phyloP scores from a whole-genome alignment of 345 rosid species.

The Garcia nutans region DNA sequence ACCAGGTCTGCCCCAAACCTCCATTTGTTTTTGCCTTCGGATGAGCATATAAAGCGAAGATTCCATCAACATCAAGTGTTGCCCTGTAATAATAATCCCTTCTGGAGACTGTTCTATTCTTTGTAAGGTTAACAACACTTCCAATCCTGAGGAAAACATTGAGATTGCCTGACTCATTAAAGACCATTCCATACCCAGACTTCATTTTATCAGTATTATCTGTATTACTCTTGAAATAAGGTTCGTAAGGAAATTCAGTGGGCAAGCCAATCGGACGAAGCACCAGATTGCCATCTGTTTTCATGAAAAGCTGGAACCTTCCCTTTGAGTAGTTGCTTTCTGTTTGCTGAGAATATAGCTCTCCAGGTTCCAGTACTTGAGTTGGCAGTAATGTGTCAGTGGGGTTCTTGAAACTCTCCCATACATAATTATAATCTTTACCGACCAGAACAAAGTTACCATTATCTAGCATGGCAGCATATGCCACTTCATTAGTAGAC shows the following conservation, averaged over 20 bases:
- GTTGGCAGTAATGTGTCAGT: constrained; percentile 21
- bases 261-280: constrained; percentile 27
- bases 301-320: constrained; percentile 28
- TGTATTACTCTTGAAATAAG: constrained; percentile 4
- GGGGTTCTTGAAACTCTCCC: constrained; percentile 28
- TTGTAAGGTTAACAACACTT: constrained; percentile 9
- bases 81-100: constrained; percentile 2
- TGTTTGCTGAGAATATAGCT: constrained; percentile 16
- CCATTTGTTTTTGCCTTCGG: constrained; percentile 13
- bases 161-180: not conserved
- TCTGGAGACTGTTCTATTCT: not conserved
- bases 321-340: constrained; percentile 25
- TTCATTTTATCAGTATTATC: not conserved
- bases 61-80: constrained; percentile 5
- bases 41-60: constrained; percentile 7
- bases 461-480: constrained; percentile 12
- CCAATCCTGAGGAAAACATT: not conserved
- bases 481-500: not conserved
- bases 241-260: not conserved
- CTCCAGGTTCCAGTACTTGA: constrained; percentile 11
- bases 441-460: constrained; percentile 21
- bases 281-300: constrained; percentile 17
- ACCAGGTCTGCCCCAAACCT: not conserved
- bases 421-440: not conserved
- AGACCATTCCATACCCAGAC: not conserved